Evolutionary conservation across 2,329 filamentous ascomycete genomes (phyloP).

Genomic region (Incumbomyces delicatus): DNA sequence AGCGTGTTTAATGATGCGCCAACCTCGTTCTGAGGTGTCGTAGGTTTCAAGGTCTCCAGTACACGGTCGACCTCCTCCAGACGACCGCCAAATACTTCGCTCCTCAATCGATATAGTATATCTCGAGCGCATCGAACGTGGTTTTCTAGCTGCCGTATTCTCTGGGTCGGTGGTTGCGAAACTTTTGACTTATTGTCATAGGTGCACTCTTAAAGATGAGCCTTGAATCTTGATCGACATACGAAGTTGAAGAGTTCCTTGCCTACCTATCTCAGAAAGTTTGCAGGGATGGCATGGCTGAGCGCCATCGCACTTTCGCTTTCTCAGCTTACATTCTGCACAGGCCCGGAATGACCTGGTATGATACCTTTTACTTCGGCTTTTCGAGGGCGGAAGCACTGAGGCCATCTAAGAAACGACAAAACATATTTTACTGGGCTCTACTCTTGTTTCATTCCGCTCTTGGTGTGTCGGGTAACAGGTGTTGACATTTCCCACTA

Average conservation of each 20-base stretch:
- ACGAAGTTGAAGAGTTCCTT: not conserved
- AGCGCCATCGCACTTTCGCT: constrained; percentile 17
- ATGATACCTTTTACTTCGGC: constrained; percentile 11
- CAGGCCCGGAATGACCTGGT: constrained; percentile 13
- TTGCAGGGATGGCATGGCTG: constrained; percentile 13
- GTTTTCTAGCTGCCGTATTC: constrained; percentile 16
- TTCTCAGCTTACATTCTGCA: constrained; percentile 17
- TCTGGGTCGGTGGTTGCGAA: constrained; percentile 15
- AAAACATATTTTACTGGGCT: too few relatives aligned
- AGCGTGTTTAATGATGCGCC: not conserved
- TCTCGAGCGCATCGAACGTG: constrained; percentile 10
- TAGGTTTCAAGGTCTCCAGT: constrained; percentile 7
- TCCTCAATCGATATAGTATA: constrained; percentile 10
- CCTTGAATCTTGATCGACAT: constrained; percentile 1
- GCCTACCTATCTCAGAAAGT: constrained; percentile 11
- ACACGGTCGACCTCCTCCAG: constrained; percentile 10
- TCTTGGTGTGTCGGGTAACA: too few relatives aligned
- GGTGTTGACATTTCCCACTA: too few relatives aligned
- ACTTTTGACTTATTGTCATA: constrained; percentile 14
- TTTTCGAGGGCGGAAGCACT: too few relatives aligned
- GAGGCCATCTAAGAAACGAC: too few relatives aligned
- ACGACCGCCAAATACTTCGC: constrained; percentile 3
- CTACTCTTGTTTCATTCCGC: too few relatives aligned
- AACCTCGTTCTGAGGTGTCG: not conserved
- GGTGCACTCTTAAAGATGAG: constrained; percentile 12